Evolutionary conservation across 2,329 filamentous ascomycete genomes (phyloP).

Genomic region (Fusarium algeriense): DNA sequence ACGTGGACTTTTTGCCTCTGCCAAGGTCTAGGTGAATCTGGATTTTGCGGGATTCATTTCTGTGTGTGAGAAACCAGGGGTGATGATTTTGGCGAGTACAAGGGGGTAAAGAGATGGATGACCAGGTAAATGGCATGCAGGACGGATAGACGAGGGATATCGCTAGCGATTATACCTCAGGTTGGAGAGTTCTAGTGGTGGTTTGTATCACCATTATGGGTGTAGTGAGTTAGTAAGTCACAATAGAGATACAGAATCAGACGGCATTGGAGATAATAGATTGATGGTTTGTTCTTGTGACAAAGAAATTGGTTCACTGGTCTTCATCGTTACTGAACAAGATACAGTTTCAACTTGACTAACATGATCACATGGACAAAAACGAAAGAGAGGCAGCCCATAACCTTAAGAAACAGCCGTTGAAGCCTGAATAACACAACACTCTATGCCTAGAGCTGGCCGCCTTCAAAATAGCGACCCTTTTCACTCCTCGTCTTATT

Average conservation of each 20-base stretch:
- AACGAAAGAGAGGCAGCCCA: conserved; percentile 32
- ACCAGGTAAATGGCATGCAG: not conserved
- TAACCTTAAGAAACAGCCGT: not conserved
- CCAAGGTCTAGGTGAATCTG: conserved; percentile 11
- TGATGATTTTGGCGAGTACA: conserved; percentile 1
- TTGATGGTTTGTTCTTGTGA: conserved; percentile 13
- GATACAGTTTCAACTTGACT: not conserved
- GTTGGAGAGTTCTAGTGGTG: not conserved
- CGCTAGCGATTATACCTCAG: conserved; percentile 3
- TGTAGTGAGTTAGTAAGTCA: not conserved
- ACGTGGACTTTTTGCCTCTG: conserved; percentile 31
- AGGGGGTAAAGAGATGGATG: not conserved
- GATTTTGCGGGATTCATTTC: conserved; percentile 17
- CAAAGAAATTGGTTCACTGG: not conserved
- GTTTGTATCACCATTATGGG: not conserved
- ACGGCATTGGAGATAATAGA: not conserved
- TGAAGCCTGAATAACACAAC: conserved; percentile 16
- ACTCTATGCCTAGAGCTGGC: not conserved
- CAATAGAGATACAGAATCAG: not conserved
- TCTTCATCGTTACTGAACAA: not conserved
- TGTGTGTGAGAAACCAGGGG: conserved; percentile 12
- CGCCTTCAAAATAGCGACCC: not conserved
- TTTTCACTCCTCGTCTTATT: conserved; percentile 4
- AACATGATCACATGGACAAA: conserved; percentile 1
- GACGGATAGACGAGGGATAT: not conserved